phyloP scores from a whole-genome alignment of 148 eudicot genomes.

The Polygonum maritimum region DNA sequence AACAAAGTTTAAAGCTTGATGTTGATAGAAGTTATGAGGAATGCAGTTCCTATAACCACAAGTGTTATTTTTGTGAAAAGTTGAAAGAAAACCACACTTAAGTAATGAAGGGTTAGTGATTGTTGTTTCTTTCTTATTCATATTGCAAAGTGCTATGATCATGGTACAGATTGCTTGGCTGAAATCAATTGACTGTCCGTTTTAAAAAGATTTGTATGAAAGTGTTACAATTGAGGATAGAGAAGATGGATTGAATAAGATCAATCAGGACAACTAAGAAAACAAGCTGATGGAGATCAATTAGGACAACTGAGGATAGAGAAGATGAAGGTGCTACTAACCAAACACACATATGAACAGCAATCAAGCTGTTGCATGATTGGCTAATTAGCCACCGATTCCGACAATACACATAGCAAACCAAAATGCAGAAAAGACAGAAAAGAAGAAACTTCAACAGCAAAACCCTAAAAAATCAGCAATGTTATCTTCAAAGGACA shows the following conservation, averaged over 20 bases:
- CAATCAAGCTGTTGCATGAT: background rate
- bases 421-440: background rate
- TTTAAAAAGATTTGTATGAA: too few relatives aligned
- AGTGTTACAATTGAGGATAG: too few relatives aligned
- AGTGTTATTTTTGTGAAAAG: background rate
- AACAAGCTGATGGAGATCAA: too few relatives aligned
- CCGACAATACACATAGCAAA: background rate
- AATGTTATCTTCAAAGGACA: too few relatives aligned
- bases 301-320: too few relatives aligned
- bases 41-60: background rate
- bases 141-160: slow-evolving; percentile 3
- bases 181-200: too few relatives aligned
- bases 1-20: background rate
- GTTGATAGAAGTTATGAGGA: background rate
- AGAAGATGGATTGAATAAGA: too few relatives aligned
- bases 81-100: slow-evolving; percentile 4
- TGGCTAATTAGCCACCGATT: slow-evolving; percentile 3
- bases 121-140: background rate
- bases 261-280: too few relatives aligned
- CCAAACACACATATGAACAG: background rate
- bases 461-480: too few relatives aligned
- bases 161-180: background rate
- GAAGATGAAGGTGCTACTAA: slow-evolving; percentile 1
- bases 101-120: slow-evolving; percentile 3
- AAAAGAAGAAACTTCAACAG: too few relatives aligned